Percentiles rank a stretch among this genome's conserved stretches.
Conservation (phyloP, 2,329 filamentous ascomycete species). For the Ophiostoma piceae region DNA sequence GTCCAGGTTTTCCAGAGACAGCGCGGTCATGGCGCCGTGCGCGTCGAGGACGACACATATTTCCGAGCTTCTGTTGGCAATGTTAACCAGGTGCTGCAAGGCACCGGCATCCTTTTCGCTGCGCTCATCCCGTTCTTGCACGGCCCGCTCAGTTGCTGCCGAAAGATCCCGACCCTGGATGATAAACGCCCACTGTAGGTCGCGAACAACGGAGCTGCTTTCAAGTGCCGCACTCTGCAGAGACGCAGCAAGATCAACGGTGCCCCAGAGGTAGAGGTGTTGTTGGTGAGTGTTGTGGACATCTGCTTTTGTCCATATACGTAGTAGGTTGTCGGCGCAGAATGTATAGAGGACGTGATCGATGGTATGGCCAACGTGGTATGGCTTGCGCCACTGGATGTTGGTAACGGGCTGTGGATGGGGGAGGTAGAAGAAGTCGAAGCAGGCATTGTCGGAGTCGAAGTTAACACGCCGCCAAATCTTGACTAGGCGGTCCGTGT, state of each 20-base stretch:
- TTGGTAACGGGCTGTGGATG: conserved; percentile 77
- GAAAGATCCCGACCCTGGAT: conserved; percentile 77
- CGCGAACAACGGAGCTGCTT: conserved; percentile 25
- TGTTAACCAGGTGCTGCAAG: conserved; percentile 76
- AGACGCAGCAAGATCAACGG: conserved; percentile 68
- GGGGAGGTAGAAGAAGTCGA: conserved; percentile 85
- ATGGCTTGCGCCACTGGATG: conserved; percentile 78
- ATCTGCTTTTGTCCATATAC: conserved; percentile 78
- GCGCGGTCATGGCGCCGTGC: conserved; percentile 81
- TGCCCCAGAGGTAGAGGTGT: conserved; percentile 71
- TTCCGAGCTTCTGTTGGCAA: conserved; percentile 80
- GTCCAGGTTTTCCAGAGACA: conserved; percentile 84
- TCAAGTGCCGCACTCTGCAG: conserved; percentile 47
- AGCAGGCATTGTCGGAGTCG: conserved; percentile 73
- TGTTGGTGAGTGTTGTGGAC: conserved; percentile 55
- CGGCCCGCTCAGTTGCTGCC: conserved; percentile 68
- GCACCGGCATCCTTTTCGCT: conserved; percentile 62
- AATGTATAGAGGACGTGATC: conserved; percentile 89
- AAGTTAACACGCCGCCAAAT: conserved; percentile 87
- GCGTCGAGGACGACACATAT: conserved; percentile 81
- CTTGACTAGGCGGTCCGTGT: conserved; percentile 78
- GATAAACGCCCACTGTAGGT: conserved; percentile 65
- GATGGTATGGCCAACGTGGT: conserved; percentile 68
- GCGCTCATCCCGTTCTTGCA: conserved; percentile 54
- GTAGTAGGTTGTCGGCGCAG: conserved; percentile 71